Percentiles rank a stretch among this genome's conserved stretches.
phyloP scores from a whole-genome alignment of 73 alveolate genomes.

The Paramecium sonneborni region DNA sequence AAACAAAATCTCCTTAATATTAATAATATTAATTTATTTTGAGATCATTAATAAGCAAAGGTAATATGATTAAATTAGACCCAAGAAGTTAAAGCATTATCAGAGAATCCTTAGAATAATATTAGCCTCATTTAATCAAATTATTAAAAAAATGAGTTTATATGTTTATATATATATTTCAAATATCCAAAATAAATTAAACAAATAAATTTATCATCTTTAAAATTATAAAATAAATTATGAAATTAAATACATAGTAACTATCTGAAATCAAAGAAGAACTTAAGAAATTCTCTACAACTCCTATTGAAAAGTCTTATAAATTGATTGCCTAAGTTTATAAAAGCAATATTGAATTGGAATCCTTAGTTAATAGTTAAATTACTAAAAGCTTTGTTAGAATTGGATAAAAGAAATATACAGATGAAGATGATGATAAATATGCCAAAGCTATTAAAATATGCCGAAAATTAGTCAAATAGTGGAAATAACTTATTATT shows the following conservation, averaged over 20 bases:
- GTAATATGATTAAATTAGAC: not conserved
- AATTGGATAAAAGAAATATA: not conserved
- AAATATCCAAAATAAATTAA: no score
- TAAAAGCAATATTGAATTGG: not conserved
- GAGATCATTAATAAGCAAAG: slow-evolving; percentile 6
- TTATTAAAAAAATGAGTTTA: slow-evolving; percentile 18
- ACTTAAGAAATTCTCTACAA: not conserved
- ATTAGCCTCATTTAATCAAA: not conserved
- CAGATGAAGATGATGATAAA: not conserved
- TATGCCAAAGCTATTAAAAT: not conserved
- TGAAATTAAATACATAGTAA: not conserved
- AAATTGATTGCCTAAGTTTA: not conserved
- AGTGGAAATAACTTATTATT: not conserved
- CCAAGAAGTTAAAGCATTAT: slow-evolving; percentile 8
- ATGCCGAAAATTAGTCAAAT: not conserved
- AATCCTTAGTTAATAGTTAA: not conserved
- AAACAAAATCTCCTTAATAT: slow-evolving; percentile 27
- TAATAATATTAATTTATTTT: slow-evolving; percentile 6
- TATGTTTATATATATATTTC: not conserved
- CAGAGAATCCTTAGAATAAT: not conserved
- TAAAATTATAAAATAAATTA: no score
- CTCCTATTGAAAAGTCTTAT: not conserved
- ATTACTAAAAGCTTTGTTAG: not conserved
- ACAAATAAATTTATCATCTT: no score
- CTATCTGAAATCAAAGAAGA: not conserved